Conservation (phyloP, 139 green algal species). For the Chlorella sp. region DNA sequence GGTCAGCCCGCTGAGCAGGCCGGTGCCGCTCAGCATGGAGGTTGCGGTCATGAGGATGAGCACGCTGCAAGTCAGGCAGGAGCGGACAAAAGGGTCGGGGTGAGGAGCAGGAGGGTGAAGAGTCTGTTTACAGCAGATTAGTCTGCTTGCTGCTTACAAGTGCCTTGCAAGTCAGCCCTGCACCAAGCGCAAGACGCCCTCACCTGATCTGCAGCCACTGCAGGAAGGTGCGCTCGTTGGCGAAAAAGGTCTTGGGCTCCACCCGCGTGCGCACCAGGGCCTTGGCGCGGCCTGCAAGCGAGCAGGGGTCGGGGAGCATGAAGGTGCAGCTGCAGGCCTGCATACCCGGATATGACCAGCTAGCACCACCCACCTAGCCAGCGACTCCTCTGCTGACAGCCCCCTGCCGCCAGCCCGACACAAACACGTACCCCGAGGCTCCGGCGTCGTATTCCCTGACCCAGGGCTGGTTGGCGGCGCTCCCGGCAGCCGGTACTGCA, state of each 20-base stretch:
- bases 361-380: background rate
- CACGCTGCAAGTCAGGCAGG: conserved; percentile 31
- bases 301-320: background rate
- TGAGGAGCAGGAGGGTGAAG: too few species aligned
- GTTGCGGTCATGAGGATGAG: conserved; percentile 76
- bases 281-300: conserved; percentile 6
- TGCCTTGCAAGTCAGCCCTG: background rate
- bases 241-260: conserved; percentile 93
- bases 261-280: conserved; percentile 75
- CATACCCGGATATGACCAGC: background rate
- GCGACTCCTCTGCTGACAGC: too few species aligned
- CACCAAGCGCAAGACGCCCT: too few species aligned
- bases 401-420: background rate
- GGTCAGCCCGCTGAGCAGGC: background rate
- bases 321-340: background rate
- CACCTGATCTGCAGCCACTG: conserved; percentile 81
- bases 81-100: too few species aligned
- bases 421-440: background rate
- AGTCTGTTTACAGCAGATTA: background rate
- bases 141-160: background rate
- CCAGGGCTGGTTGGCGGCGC: background rate
- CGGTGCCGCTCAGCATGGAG: conserved; percentile 46
- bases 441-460: background rate
- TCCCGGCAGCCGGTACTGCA: conserved; percentile 11
- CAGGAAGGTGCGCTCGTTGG: conserved; percentile 93